Evolutionary conservation across 2,329 filamentous ascomycete species (phyloP), one percentile per base, ranked within the genome.

Genomic region (Claviceps sp.): DNA sequence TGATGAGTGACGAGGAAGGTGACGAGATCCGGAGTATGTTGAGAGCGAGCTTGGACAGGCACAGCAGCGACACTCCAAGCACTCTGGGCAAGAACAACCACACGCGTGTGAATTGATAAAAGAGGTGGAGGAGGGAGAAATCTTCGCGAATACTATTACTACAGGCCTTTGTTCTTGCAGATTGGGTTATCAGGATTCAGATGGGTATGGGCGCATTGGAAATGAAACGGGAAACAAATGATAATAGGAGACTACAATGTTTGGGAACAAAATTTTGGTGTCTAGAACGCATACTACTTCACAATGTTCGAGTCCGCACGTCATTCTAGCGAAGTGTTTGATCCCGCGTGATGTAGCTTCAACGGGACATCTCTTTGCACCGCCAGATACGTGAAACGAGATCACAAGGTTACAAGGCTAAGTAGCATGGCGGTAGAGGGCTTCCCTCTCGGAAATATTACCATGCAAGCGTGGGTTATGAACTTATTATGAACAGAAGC

Each of bases 1-100:
- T 98, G 41, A 90, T 90, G 65, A 93, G 86, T 53, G 90, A 95
- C 45, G 89, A 94, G 18, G 89, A 95, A 71, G 84, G 84, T 4
- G 81, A 78, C 13, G 73, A 73, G 43, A 61, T 64, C 20, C 65
- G 64, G 3, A 59, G 64, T 18, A 70, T 70, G 59, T 65, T 69
- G 50, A 67, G 67, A 44, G 58, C 58, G 30, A 59, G 57, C 50
- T 52, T 53, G 22, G 55, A 61, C n/a, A 66, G 67, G 8, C 56
- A 57, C 16, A 66, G 61, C 24, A 63, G 70, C 8, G 72, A 72
- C 50, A 77, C 70, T 52, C 74, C 75, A 1, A 63, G 61, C 51
- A 65, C 63, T 6, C 56, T 64, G 11, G 64, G 65, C n/a, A 62
- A 65, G 46, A 68, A 65, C 26, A 63, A 69, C 20, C 54, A 61